Evolutionary conservation across 352 stramenopile genomes (phyloP).

Genomic region (Globisporangium paroecandrum): DNA sequence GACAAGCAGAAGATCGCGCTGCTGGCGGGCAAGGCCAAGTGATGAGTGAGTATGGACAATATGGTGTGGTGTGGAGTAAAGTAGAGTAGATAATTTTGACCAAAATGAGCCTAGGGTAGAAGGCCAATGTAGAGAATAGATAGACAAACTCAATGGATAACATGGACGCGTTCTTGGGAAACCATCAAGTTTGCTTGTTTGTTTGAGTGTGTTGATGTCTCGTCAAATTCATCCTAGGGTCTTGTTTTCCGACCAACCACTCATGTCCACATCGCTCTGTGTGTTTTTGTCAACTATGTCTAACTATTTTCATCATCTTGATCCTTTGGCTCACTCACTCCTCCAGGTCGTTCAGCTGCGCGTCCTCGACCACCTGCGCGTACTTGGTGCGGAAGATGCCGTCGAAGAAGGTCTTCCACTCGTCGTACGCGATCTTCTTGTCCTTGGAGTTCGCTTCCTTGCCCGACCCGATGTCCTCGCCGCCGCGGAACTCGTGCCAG

Average conservation of each 20-base stretch:
- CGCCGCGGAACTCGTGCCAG: constrained; percentile 53
- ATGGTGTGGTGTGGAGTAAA: background rate
- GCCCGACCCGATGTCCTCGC: constrained; percentile 25
- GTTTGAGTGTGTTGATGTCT: too few species aligned
- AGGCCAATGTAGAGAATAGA: background rate
- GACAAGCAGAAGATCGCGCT: constrained; percentile 16
- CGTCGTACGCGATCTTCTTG: constrained; percentile 47
- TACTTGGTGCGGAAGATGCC: constrained; percentile 33
- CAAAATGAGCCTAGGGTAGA: background rate
- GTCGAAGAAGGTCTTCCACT: constrained; percentile 58
- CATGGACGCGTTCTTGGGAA: background rate
- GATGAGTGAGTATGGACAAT: background rate
- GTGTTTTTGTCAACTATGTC: background rate
- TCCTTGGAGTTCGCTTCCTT: constrained; percentile 44
- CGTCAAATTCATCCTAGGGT: too few species aligned
- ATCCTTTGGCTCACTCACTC: constrained; percentile 18
- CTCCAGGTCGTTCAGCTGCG: background rate
- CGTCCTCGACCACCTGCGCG: constrained; percentile 13
- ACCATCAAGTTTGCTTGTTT: too few species aligned
- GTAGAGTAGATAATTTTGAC: background rate
- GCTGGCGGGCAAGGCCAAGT: constrained; percentile 4
- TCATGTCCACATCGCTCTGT: background rate
- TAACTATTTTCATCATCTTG: background rate
- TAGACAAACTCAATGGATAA: background rate
- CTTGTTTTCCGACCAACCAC: too few species aligned